Evolutionary conservation across 2,329 filamentous ascomycete species (phyloP).

Genomic region (Colletotrichum eleusines): DNA sequence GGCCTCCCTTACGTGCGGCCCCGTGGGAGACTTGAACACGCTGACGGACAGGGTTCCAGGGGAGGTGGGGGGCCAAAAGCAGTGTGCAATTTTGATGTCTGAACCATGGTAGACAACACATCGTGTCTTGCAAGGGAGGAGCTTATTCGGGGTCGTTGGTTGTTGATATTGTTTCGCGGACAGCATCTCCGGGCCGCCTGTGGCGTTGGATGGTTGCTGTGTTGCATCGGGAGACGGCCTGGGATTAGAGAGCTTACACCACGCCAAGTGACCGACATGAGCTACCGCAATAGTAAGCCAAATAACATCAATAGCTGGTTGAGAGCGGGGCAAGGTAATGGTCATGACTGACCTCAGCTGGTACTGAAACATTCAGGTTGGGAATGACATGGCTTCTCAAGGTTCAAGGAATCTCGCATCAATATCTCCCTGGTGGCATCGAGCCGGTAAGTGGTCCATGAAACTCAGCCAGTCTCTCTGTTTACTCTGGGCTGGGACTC

Average conservation of each 20-base stretch:
- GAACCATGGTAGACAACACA: background rate
- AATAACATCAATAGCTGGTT: background rate
- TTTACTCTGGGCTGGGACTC: background rate
- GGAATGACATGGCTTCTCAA: background rate
- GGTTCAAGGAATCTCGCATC: background rate
- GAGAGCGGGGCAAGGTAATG: background rate
- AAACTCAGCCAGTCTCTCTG: background rate
- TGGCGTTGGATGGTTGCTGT: background rate
- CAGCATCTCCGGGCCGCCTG: background rate
- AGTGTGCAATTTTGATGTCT: background rate
- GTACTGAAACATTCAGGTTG: background rate
- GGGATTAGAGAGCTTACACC: background rate
- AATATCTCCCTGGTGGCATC: background rate
- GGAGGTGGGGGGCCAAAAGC: background rate
- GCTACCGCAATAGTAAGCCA: background rate
- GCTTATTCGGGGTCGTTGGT: background rate
- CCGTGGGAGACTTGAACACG: background rate
- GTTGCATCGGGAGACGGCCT: background rate
- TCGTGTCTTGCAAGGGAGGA: conserved; percentile 11
- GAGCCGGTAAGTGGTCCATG: no score
- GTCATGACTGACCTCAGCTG: background rate
- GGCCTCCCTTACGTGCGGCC: conserved; percentile 4
- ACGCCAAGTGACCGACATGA: background rate
- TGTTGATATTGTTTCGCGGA: no score
- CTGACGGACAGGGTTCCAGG: background rate